Percentiles rank a stretch among this genome's conserved stretches.
Conservation (phyloP, 140 eudicot genomes). For the Oenanthe javanica region DNA sequence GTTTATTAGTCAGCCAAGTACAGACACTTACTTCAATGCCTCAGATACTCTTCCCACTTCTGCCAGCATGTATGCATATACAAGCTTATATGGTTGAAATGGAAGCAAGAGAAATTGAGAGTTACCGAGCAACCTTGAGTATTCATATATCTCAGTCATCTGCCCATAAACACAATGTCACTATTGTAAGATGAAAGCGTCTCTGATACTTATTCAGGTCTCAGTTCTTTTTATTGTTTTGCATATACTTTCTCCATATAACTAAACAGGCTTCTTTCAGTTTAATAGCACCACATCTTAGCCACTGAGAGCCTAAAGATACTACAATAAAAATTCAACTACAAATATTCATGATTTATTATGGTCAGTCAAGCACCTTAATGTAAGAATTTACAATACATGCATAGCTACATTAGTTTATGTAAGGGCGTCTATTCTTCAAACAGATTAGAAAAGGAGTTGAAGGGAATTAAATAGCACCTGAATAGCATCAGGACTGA, state of each 20-base stretch:
- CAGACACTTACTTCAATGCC: slow-evolving; percentile 56
- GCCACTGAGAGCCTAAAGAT: neutral
- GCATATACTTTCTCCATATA: neutral
- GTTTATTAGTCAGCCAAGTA: neutral
- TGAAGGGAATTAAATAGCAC: slow-evolving; percentile 30
- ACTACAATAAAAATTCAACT: neutral
- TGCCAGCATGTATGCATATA: slow-evolving; percentile 91
- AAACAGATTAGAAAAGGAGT: neutral
- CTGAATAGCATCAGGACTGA: slow-evolving; percentile 97
- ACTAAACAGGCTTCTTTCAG: neutral
- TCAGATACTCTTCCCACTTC: slow-evolving; percentile 94
- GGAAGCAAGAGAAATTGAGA: slow-evolving; percentile 82
- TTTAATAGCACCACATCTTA: neutral
- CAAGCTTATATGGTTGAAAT: slow-evolving; percentile 88
- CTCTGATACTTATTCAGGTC: neutral
- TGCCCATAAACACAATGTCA: slow-evolving; percentile 29
- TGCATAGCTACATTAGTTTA: neutral
- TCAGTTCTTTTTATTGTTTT: neutral
- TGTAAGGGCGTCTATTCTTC: neutral
- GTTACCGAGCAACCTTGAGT: slow-evolving; percentile 77
- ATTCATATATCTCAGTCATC: slow-evolving; percentile 94
- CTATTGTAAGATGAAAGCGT: slow-evolving; percentile 7
- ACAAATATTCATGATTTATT: neutral
- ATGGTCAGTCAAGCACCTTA: neutral
- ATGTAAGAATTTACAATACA: neutral